These are phyloP conservation scores for Venturia asperata DNA, from an alignment of 2,329 filamentous ascomycete species.

Conservation along the genomic window DNA sequence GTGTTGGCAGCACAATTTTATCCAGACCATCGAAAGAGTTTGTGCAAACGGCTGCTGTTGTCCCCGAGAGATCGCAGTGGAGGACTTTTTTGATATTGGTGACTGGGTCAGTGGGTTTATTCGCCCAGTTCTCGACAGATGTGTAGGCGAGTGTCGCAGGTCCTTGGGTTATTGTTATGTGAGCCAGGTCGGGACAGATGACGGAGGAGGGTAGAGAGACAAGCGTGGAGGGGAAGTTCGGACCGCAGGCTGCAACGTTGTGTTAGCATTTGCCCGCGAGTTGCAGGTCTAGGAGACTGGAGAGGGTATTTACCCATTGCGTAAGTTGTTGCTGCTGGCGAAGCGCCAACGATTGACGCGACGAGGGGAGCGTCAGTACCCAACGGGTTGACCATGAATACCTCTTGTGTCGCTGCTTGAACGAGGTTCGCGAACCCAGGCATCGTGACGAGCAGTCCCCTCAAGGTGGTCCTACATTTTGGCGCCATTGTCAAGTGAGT, in stretches of 20 bases:
- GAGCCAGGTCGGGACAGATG: constrained; percentile 1
- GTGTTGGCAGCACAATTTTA: background rate
- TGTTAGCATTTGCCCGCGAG: background rate
- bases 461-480: background rate
- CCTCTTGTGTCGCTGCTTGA: constrained; percentile 2
- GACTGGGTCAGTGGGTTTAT: background rate
- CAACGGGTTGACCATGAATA: constrained; percentile 7
- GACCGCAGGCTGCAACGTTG: background rate
- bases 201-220: background rate
- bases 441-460: background rate
- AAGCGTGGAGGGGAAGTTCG: background rate
- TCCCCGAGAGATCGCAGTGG: background rate
- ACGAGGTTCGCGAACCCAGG: background rate
- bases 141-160: constrained; percentile 8
- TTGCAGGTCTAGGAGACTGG: background rate
- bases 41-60: constrained; percentile 13
- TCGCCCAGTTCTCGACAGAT: background rate
- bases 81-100: background rate
- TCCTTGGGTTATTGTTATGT: constrained; percentile 11
- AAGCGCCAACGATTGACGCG: background rate
- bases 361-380: background rate
- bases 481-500: background rate
- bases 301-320: background rate
- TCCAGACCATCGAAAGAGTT: background rate
- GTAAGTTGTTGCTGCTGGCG: constrained; percentile 6